Evolutionary conservation across 2,329 filamentous ascomycete genomes (phyloP).

Genomic region (Ascochyta koolunga): DNA sequence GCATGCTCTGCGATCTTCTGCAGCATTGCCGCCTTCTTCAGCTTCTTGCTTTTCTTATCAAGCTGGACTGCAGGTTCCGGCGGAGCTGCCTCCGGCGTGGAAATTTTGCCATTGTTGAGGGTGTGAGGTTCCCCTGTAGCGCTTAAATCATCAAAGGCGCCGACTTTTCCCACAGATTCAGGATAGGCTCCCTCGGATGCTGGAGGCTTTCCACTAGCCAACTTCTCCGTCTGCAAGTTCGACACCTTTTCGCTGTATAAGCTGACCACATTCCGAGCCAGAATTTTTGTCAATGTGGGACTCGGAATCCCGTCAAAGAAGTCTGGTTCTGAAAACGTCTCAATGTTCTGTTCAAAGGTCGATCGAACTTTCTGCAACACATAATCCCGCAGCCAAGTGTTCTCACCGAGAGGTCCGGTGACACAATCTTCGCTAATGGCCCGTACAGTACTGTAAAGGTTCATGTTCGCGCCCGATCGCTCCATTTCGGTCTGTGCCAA

Average conservation of each 20-base stretch:
- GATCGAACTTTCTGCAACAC: not conserved
- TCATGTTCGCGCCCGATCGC: not conserved
- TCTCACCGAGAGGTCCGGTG: not conserved
- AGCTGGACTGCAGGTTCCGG: too few relatives aligned
- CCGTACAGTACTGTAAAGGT: not conserved
- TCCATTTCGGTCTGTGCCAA: conserved; percentile 6
- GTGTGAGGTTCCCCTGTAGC: too few relatives aligned
- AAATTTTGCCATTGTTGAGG: too few relatives aligned
- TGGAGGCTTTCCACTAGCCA: too few relatives aligned
- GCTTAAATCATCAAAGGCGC: too few relatives aligned
- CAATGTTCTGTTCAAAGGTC: not conserved
- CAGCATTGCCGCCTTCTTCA: too few relatives aligned
- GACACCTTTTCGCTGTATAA: conserved; percentile 3
- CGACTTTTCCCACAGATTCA: too few relatives aligned
- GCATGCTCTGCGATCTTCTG: too few relatives aligned
- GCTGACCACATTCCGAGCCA: not conserved
- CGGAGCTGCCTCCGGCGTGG: too few relatives aligned
- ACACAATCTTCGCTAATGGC: not conserved
- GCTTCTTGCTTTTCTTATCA: too few relatives aligned
- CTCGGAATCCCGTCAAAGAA: conserved; percentile 4
- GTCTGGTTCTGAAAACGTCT: not conserved
- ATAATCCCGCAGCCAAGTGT: not conserved
- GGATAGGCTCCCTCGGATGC: too few relatives aligned
- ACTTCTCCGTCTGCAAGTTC: not conserved
- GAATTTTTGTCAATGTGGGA: not conserved